These are phyloP conservation scores for Colletotrichum musicola DNA, from an alignment of 2,329 filamentous ascomycete genomes.

Conservation along the genomic window DNA sequence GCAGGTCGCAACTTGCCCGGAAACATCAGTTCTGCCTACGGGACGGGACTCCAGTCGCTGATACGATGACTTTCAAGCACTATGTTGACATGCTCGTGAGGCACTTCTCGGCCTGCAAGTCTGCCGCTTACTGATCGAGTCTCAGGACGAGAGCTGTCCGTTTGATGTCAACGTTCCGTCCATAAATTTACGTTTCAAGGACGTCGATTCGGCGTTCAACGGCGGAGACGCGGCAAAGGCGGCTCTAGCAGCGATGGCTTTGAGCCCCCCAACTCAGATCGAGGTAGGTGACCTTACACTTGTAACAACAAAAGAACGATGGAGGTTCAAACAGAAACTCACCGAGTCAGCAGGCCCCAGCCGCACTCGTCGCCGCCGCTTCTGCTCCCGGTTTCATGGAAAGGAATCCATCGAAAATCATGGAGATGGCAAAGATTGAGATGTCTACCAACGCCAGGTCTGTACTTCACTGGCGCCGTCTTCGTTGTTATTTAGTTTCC, in stretches of 20 bases:
- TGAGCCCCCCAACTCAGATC: not conserved
- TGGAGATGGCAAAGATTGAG: conserved; percentile 6
- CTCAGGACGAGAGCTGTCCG: conserved; percentile 4
- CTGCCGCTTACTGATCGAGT: not conserved
- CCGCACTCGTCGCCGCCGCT: not conserved
- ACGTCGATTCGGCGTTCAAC: not conserved
- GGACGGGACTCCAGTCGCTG: conserved; percentile 1
- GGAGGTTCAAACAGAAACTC: not conserved
- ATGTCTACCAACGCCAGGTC: not conserved
- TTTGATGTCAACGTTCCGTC: conserved; percentile 4
- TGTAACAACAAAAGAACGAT: not conserved
- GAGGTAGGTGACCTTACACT: not conserved
- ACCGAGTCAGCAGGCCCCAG: not conserved
- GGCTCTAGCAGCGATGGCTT: not conserved
- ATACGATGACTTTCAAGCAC: not conserved
- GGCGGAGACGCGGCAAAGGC: not conserved
- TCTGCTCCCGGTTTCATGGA: not conserved
- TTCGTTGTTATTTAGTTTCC: not conserved
- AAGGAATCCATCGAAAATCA: not conserved
- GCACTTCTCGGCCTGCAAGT: not conserved
- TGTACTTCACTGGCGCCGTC: no score
- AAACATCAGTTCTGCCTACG: conserved; percentile 14
- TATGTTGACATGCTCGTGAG: conserved; percentile 12
- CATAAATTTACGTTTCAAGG: conserved; percentile 7
- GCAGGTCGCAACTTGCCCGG: not conserved